These are phyloP conservation scores for Suillus subalutaceus DNA, from an alignment of 768 basidiomycete species.

Conservation along the genomic window DNA sequence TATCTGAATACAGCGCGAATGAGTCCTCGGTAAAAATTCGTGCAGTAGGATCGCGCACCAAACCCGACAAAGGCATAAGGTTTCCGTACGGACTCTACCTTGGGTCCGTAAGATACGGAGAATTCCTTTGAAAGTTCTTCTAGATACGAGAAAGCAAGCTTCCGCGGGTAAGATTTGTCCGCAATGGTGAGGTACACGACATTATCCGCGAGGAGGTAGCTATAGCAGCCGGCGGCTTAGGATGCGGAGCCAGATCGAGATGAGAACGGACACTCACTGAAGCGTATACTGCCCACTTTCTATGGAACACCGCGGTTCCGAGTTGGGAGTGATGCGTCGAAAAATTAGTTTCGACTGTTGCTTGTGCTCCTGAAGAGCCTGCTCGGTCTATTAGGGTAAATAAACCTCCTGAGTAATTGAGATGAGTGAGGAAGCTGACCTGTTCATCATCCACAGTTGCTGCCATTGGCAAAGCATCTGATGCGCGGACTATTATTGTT, in stretches of 20 bases:
- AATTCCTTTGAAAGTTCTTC: slow-evolving; percentile 98
- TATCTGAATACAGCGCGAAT: slow-evolving; percentile 58
- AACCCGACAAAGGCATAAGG: slow-evolving; percentile 99
- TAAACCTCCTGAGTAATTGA: background rate
- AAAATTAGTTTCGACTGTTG: slow-evolving; percentile 98
- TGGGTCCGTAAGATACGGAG: slow-evolving; percentile 86
- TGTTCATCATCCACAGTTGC: slow-evolving; percentile 98
- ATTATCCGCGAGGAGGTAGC: slow-evolving; percentile 93
- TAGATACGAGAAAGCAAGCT: slow-evolving; percentile 96
- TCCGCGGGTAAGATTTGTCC: slow-evolving; percentile 96
- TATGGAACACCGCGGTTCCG: slow-evolving; percentile 95
- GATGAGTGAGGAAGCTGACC: slow-evolving; percentile 47
- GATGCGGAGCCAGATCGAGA: slow-evolving; percentile 2
- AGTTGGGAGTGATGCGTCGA: slow-evolving; percentile 89
- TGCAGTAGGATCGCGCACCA: slow-evolving; percentile 55
- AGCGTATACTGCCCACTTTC: slow-evolving; percentile 95
- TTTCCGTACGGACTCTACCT: slow-evolving; percentile 89
- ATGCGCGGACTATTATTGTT: slow-evolving; percentile 83
- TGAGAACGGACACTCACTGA: slow-evolving; percentile 65
- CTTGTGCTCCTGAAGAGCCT: slow-evolving; percentile 94
- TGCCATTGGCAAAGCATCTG: slow-evolving; percentile 87
- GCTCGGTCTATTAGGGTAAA: slow-evolving; percentile 71
- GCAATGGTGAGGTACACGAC: slow-evolving; percentile 95
- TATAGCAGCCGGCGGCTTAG: slow-evolving; percentile 35
- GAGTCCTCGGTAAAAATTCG: slow-evolving; percentile 8